phyloP scores from a whole-genome alignment of 2,329 filamentous ascomycete genomes.

The Massarina eburnea region DNA sequence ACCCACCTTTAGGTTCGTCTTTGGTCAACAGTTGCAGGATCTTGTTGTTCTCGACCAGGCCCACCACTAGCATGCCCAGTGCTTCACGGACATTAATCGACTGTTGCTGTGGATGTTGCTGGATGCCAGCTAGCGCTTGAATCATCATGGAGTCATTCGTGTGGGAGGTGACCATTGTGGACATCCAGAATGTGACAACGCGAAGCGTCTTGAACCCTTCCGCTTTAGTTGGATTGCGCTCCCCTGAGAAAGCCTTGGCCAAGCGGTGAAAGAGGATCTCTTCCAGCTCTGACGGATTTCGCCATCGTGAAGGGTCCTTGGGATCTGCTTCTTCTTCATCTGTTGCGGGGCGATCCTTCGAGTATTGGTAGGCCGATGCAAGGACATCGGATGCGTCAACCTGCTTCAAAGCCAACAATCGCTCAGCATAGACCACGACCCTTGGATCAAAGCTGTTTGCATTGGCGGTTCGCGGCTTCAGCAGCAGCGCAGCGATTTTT shows the following conservation, averaged over 20 bases:
- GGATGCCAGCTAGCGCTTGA: conserved; percentile 42
- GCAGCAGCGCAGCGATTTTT: conserved; percentile 38
- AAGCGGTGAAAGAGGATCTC: conserved; percentile 42
- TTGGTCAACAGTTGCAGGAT: conserved; percentile 58
- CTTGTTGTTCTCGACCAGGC: conserved; percentile 61
- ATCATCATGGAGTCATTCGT: conserved; percentile 44
- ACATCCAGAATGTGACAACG: conserved; percentile 42
- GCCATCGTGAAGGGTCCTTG: conserved; percentile 27
- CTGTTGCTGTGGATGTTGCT: conserved; percentile 54
- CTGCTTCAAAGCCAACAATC: conserved; percentile 33
- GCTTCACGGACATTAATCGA: conserved; percentile 66
- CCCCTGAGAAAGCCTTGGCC: conserved; percentile 36
- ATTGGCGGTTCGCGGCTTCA: conserved; percentile 33
- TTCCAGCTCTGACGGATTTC: conserved; percentile 41
- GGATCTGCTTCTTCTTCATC: conserved; percentile 17
- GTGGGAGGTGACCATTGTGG: conserved; percentile 42
- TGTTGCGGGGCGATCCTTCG: conserved; percentile 35
- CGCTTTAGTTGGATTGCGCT: conserved; percentile 23
- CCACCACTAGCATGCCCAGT: conserved; percentile 64
- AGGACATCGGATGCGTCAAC: conserved; percentile 41
- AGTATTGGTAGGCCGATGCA: conserved; percentile 33
- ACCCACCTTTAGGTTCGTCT: conserved; percentile 56
- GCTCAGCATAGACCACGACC: conserved; percentile 38
- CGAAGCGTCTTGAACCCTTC: conserved; percentile 36
- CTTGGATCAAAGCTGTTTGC: conserved; percentile 37